These are phyloP conservation scores for Dothistroma septosporum DNA, from an alignment of 2,329 filamentous ascomycete genomes.

Conservation along the genomic window DNA sequence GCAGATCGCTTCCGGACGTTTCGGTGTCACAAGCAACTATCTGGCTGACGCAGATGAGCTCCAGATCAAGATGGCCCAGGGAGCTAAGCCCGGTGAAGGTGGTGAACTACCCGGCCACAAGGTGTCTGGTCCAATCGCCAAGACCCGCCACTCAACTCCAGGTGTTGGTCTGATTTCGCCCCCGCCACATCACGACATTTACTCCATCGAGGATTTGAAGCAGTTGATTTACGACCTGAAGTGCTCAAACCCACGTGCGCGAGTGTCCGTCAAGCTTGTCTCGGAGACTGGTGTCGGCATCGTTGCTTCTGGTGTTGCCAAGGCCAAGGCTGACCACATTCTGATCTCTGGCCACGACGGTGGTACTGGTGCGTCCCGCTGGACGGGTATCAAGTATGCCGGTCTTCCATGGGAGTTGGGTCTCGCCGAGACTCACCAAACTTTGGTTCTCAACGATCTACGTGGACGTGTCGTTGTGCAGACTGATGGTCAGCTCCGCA, in stretches of 20 bases:
- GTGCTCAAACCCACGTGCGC: conserved; percentile 86
- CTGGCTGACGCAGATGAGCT: conserved; percentile 92
- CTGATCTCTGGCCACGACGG: conserved; percentile 95
- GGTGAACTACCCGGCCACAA: conserved; percentile 97
- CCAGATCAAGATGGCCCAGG: conserved; percentile 99
- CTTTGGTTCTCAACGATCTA: conserved; percentile 88
- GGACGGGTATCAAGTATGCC: conserved; percentile 98
- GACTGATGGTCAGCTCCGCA: conserved; percentile 90
- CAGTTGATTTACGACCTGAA: conserved; percentile 97
- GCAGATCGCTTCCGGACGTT: conserved; percentile 92
- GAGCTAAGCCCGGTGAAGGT: conserved; percentile 95
- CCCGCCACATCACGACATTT: conserved; percentile 95
- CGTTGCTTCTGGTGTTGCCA: conserved; percentile 93
- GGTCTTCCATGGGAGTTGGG: conserved; percentile 95
- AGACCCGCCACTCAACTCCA: conserved; percentile 91
- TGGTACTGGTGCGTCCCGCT: conserved; percentile 91
- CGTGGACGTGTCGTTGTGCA: conserved; percentile 94
- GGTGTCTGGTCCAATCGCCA: conserved; percentile 88
- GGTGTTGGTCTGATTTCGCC: conserved; percentile 95
- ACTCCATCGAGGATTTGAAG: conserved; percentile 97
- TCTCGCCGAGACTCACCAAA: conserved; percentile 96
- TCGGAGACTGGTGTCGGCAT: conserved; percentile 97
- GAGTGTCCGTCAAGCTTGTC: conserved; percentile 94
- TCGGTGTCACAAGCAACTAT: conserved; percentile 93
- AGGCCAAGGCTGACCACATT: conserved; percentile 95